These are phyloP conservation scores for Podospora sp. DNA, from an alignment of 495 filamentous ascomycete species.

Conservation along the genomic window DNA sequence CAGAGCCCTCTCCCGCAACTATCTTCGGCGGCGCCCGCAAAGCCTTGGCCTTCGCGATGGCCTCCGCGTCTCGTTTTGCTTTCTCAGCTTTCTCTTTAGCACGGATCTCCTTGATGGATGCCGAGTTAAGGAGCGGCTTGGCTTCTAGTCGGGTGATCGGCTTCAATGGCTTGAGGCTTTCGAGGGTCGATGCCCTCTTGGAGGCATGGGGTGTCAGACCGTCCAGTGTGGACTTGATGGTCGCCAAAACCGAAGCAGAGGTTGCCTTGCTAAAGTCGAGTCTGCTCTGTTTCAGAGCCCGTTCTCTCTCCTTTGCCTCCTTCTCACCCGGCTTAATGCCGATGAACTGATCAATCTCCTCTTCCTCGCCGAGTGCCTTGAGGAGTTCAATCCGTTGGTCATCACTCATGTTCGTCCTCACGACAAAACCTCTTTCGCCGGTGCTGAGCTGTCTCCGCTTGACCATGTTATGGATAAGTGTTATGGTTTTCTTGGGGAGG, in stretches of 20 bases:
- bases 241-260: conserved; percentile 18
- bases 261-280: conserved; percentile 60
- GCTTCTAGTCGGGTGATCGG: conserved; percentile 39
- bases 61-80: conserved; percentile 68
- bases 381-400: conserved; percentile 82
- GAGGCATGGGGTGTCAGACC: conserved; percentile 42
- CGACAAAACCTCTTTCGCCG: conserved; percentile 48
- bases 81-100: conserved; percentile 73
- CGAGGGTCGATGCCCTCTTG: conserved; percentile 38
- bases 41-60: conserved; percentile 66
- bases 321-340: conserved; percentile 58
- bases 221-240: conserved; percentile 45
- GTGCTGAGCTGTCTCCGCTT: conserved; percentile 33
- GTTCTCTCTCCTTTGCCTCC: conserved; percentile 36
- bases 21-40: conserved; percentile 58
- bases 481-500: conserved; percentile 60
- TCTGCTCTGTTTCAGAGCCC: conserved; percentile 63
- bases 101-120: conserved; percentile 67
- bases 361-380: conserved; percentile 75
- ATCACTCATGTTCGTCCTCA: conserved; percentile 70
- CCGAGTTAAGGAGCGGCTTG: conserved; percentile 41
- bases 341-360: conserved; percentile 51
- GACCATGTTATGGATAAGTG: conserved; percentile 62
- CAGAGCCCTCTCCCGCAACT: conserved; percentile 74
- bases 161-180: conserved; percentile 25